phyloP scores from a whole-genome alignment of 192 early-diverging fungal genomes.

The Dispira simplex region DNA sequence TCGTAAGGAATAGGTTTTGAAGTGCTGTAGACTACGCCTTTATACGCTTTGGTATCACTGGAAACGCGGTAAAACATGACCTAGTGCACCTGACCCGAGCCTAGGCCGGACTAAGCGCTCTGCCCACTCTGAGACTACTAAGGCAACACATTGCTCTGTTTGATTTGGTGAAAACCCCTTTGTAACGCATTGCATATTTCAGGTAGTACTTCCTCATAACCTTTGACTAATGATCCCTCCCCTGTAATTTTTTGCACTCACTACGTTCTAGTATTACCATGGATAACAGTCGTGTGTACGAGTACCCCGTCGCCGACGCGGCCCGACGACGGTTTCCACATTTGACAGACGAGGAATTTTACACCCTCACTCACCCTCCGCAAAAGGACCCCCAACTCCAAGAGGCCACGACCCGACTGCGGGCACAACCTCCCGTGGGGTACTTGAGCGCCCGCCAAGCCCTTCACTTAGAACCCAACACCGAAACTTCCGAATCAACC shows the following conservation, averaged over 20 bases:
- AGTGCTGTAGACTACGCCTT: too few species aligned
- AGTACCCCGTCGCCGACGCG: not conserved
- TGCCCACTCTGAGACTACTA: not conserved
- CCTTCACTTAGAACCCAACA: not conserved
- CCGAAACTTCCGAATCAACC: not conserved
- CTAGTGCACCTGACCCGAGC: too few species aligned
- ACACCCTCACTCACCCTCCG: not conserved
- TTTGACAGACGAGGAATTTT: slow-evolving; percentile 2
- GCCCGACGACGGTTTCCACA: not conserved
- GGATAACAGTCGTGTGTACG: not conserved
- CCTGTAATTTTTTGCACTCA: not conserved
- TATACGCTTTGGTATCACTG: too few species aligned
- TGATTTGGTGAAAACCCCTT: not conserved
- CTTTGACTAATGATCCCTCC: not conserved
- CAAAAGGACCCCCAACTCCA: not conserved
- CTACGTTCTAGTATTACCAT: not conserved
- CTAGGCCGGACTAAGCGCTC: too few species aligned
- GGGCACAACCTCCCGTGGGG: not conserved
- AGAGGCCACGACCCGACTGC: not conserved
- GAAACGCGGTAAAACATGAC: too few species aligned
- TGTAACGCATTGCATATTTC: not conserved
- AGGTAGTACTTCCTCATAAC: not conserved
- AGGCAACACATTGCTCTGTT: not conserved
- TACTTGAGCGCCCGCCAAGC: slow-evolving; percentile 8
- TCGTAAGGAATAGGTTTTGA: not conserved